Evolutionary conservation across 1,284 basidiomycete genomes (phyloP).

Genomic region (Cerrena zonata): DNA sequence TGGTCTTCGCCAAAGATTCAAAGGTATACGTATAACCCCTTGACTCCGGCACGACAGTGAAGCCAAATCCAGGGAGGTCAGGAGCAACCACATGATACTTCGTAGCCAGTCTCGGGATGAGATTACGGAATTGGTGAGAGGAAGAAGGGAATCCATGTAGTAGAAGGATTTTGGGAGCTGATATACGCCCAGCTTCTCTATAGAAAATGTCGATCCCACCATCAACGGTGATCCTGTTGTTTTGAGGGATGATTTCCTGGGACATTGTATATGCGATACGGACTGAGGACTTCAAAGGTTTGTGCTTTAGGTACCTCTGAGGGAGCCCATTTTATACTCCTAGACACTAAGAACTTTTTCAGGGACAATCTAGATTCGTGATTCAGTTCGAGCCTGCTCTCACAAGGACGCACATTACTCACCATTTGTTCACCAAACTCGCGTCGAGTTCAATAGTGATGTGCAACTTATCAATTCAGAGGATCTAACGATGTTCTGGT

Average conservation of each 20-base stretch:
- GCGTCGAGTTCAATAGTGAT: no score
- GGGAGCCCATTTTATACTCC: no score
- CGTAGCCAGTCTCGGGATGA: slow-evolving; percentile 37
- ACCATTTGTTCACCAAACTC: no score
- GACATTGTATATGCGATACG: background rate
- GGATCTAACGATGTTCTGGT: no score
- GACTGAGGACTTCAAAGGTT: background rate
- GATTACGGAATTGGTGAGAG: slow-evolving; percentile 42
- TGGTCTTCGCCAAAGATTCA: slow-evolving; percentile 33
- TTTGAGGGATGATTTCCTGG: slow-evolving; percentile 9
- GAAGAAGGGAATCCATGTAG: slow-evolving; percentile 47
- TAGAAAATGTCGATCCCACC: slow-evolving; percentile 38
- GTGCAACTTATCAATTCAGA: no score
- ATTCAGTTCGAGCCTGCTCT: no score
- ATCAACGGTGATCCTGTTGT: slow-evolving; percentile 28
- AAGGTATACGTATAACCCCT: slow-evolving; percentile 38
- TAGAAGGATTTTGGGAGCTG: slow-evolving; percentile 35
- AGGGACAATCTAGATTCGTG: no score
- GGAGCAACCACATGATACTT: slow-evolving; percentile 44
- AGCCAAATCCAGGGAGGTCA: slow-evolving; percentile 46
- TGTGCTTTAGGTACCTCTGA: no score
- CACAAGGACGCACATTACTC: no score
- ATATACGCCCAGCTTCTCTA: slow-evolving; percentile 31
- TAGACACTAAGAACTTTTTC: no score
- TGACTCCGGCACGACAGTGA: slow-evolving; percentile 34